Evolutionary conservation across 805 yeast genomes (phyloP), one percentile per base, ranked within the genome.

Genomic region (Candida dendrica): DNA sequence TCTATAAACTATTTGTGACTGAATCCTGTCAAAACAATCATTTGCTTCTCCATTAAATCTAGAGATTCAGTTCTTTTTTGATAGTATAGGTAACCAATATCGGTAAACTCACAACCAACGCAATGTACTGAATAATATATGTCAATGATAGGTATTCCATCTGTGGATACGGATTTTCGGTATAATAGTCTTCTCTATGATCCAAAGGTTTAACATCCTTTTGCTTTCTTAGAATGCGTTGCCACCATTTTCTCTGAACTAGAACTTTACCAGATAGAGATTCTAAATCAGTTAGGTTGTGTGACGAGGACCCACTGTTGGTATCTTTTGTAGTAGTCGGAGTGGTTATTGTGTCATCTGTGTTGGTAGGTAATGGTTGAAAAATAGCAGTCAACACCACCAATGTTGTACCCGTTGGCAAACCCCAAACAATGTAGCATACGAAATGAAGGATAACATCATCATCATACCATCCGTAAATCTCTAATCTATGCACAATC

Each of bases 341-440:
- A n/a, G n/a, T n/a, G n/a, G n/a, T n/a, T n/a, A n/a, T n/a, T n/a
- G n/a, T n/a, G n/a, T 22, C 8, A 22, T 22, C 24, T 22, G 24
- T 22, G 8, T 35, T 19, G 7, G 39, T 29, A 17, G 37, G 41
- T 9, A 27, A 27, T 27, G 30, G 30, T 27, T 27, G 30, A 27
- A 79, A 84, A 57, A 86, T 79, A 6, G 95, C 89, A 2, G 96
- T 88, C 46, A 89, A 69, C 59, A 87, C 89, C 31, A 89, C 79
- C 52, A 87, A 73, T 0, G 89, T 74, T 0, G 96, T 89, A 42
- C 95, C 95, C 35, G 86, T 80, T 1, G 97, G 96, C 32, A 86
- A 67, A 1, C 85, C 86, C 59, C 81, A 82, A 35, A 77, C 75
- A 34, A 88, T 68, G n/a, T 82, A 81, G 44, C 83, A 75, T 13